Evolutionary conservation across 106 monocot species (phyloP).

Genomic region (Agapanthus africanus): DNA sequence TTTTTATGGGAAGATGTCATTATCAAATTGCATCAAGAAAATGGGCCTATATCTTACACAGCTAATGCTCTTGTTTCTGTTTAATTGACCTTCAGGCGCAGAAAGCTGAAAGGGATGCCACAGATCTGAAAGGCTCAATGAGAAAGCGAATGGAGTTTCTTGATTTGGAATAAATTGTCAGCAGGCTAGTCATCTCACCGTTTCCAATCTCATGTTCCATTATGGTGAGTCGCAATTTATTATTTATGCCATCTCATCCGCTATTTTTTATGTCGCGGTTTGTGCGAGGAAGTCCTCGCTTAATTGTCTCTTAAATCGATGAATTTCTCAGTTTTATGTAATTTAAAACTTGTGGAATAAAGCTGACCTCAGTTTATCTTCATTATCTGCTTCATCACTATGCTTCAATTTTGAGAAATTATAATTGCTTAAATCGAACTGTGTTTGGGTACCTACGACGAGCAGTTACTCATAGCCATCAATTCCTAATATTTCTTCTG

Average conservation of each 20-base stretch:
- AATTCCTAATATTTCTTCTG: neutral
- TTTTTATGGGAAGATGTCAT: neutral
- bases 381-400: neutral
- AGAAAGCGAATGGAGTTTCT: constrained; percentile 79
- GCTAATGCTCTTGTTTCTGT: neutral
- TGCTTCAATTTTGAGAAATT: neutral
- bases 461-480: too few relatives aligned
- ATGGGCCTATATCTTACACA: neutral
- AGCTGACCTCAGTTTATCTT: neutral
- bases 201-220: too few relatives aligned
- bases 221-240: neutral
- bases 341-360: neutral
- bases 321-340: neutral
- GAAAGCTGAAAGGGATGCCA: constrained; percentile 31
- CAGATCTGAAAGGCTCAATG: constrained; percentile 36
- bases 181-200: neutral
- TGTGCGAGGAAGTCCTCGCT: neutral
- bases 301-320: neutral
- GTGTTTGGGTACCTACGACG: too few relatives aligned
- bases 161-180: constrained; percentile 43
- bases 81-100: constrained; percentile 12
- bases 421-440: neutral
- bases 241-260: constrained; percentile 1
- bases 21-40: neutral
- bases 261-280: constrained; percentile 8